Conservation (phyloP, 371 early-diverging fungal species). For the Apophysomyces ossiformis region DNA sequence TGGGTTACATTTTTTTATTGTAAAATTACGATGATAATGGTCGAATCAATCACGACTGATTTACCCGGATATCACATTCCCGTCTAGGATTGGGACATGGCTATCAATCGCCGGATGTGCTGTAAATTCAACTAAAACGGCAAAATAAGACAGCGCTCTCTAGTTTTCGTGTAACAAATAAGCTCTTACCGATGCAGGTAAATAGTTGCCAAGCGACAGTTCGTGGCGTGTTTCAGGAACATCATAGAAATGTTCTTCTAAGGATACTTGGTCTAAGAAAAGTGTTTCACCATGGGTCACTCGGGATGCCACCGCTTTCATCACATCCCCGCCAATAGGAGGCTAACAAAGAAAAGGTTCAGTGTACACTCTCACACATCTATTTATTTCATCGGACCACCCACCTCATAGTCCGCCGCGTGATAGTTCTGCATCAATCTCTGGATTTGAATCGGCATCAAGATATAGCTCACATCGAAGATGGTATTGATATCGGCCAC, state of each 20-base stretch:
- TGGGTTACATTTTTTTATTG: conserved; percentile 1
- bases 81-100: not conserved
- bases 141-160: not conserved
- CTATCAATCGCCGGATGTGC: conserved; percentile 11
- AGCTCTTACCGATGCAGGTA: not conserved
- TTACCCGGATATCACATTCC: not conserved
- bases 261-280: conserved; percentile 73
- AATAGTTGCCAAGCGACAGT: conserved; percentile 4
- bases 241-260: conserved; percentile 62
- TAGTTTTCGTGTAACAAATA: conserved; percentile 5
- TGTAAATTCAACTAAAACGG: conserved; percentile 18
- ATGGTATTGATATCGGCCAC: conserved; percentile 88
- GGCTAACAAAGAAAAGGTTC: conserved; percentile 40
- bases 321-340: conserved; percentile 81
- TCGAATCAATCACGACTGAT: not conserved
- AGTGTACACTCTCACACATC: not conserved
- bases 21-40: not conserved
- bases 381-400: not conserved
- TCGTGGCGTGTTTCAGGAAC: conserved; percentile 47
- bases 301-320: conserved; percentile 81
- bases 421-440: conserved; percentile 83
- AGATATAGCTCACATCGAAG: conserved; percentile 89
- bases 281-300: conserved; percentile 76
- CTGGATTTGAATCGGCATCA: conserved; percentile 89
- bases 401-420: conserved; percentile 71